Evolutionary conservation across 106 monocot species (phyloP).

Genomic region (Apostasia shenzhenica): DNA sequence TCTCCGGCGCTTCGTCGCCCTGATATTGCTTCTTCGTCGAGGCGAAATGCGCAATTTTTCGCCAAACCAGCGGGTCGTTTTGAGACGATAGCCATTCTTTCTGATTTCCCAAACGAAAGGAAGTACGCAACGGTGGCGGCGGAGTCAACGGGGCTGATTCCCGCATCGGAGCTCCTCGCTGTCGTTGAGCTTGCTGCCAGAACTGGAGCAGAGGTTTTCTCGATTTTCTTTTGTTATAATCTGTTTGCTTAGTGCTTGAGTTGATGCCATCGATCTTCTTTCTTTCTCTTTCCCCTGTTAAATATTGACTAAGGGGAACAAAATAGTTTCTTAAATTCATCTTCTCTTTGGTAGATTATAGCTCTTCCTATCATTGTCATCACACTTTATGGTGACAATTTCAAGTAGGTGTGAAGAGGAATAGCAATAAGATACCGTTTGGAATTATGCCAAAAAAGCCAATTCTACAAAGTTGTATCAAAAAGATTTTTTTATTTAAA

Average conservation of each 20-base stretch:
- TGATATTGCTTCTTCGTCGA: not conserved
- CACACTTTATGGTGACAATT: no score
- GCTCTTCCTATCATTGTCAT: no score
- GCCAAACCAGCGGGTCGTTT: not conserved
- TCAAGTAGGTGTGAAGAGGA: no score
- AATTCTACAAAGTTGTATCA: no score
- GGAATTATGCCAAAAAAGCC: no score
- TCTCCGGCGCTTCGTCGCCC: not conserved
- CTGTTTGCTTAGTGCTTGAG: not conserved
- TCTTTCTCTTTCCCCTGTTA: no score
- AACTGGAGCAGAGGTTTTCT: slow-evolving; percentile 68
- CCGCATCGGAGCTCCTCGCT: slow-evolving; percentile 59
- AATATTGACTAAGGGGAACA: no score
- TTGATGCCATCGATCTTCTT: not conserved
- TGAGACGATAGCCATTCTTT: slow-evolving; percentile 16
- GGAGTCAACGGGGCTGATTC: slow-evolving; percentile 64
- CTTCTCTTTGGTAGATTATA: not conserved
- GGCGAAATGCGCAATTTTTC: not conserved
- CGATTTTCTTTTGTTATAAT: not conserved
- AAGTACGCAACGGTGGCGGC: slow-evolving; percentile 58
- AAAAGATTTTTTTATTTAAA: no score
- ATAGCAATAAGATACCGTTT: no score
- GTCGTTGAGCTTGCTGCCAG: slow-evolving; percentile 79
- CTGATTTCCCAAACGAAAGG: slow-evolving; percentile 21
- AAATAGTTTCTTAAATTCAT: not conserved